Base-by-base conservation (phyloP, 129 eudicot genomes). In the Escallonia rubra region DNA sequence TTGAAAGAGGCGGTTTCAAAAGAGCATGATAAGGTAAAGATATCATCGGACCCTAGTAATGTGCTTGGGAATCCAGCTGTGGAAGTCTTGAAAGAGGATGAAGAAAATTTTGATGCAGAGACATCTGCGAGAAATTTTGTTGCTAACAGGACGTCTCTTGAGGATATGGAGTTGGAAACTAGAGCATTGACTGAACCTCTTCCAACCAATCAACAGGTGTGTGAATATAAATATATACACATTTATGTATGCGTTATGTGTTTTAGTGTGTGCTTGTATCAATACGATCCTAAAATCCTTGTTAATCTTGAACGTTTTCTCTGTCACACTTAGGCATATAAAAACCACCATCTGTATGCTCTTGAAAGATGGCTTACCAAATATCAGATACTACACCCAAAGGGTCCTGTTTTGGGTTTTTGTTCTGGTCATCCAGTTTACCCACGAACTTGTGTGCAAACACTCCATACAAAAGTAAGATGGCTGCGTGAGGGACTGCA, bases 141-240 rank as follows among this genome's bases (percentile, higher is more conserved):
- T 53, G 66, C 75, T 56, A 66, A 68, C 57, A 70, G 86, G 66
- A 83, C 82, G 55, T 80, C 76, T 64, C 79, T 91, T 57, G 98
- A 92, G 81, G 98, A 92, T 57, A 80, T 92, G 89, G 98, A 92
- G 81, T 76, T 92, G 73, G 95, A 86, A 75, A 92, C 96, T 43
- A 86, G 90, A 76, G 96, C 96, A 63, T 79, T 92, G 57, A 92
- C 98, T 2, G 96, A 92, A 66, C 98, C 98, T 67, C 98, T 92
- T 78, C 98, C 98, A 59, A 92, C 95, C 57, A 92, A 89, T 89
- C 98, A 92, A 78, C 96, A 86, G 86, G 98, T 88, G 61, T 13
- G 54, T 54, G 34, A 23, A 23, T 23, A 23, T 23, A 23, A 23
- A 23, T 23, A 23, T 23, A 23, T 23, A 23, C 34, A 23, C 34